These are phyloP conservation scores for Sporisorium exsertum DNA, from an alignment of 1,284 basidiomycete species.

Conservation along the genomic window DNA sequence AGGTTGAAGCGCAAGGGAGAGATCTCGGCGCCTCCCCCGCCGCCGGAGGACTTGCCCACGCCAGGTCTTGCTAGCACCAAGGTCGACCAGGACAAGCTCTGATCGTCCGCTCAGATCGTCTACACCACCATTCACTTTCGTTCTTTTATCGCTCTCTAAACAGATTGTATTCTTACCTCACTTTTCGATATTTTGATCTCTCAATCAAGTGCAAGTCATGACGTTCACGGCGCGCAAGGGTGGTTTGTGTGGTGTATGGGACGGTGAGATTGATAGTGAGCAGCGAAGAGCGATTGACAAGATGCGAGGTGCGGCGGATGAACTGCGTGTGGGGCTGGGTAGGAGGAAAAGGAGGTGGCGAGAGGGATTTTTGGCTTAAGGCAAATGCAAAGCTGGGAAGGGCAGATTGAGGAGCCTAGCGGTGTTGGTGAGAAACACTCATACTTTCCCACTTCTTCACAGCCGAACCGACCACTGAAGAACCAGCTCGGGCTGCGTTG, in stretches of 20 bases:
- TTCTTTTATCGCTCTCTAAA: not conserved
- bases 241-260: not conserved
- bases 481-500: not conserved
- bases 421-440: constrained; percentile 16
- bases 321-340: too few species aligned
- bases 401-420: not conserved
- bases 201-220: not conserved
- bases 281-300: not conserved
- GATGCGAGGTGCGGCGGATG: not conserved
- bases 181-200: not conserved
- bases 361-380: too few species aligned
- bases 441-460: constrained; percentile 51
- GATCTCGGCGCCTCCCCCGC: constrained; percentile 62
- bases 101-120: not conserved
- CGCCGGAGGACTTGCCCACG: constrained; percentile 54
- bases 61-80: constrained; percentile 53
- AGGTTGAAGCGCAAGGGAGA: constrained; percentile 60
- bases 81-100: constrained; percentile 19
- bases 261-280: not conserved
- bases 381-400: not conserved
- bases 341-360: too few species aligned
- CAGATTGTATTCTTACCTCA: constrained; percentile 5
- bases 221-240: not conserved
- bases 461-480: constrained; percentile 39
- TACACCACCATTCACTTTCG: constrained; percentile 14